Evolutionary conservation across 2,329 filamentous ascomycete species (phyloP), one percentile per base, ranked within the genome.

Genomic region (Microsporum audouinii): DNA sequence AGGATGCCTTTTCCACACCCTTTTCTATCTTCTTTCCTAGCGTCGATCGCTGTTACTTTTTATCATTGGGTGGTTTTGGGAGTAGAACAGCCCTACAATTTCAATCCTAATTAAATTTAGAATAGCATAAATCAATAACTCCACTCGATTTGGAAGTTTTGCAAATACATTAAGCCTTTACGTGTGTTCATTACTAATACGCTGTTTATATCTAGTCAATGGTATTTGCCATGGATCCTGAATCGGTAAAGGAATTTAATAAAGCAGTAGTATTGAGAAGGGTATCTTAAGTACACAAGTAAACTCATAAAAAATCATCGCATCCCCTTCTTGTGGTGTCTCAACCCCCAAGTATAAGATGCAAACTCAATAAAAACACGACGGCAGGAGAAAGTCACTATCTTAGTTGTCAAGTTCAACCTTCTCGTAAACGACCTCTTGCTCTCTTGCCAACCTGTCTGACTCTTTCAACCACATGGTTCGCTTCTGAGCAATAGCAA

Each of bases 391-490:
- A 55, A 31, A 6, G 27, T 10, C 8, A n/a, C 14, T 34, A 12
- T 36, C 12, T n/a, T 55, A 55, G 23, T 55, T 55, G 36, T 55
- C n/a, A n/a, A 27, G 51, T 31, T 55, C 31, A 7, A 59, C 41
- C 29, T 36, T 58, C 29, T 61, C 34, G 31, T 58, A 27, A 17
- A 63, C 27, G 8, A 27, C 38, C 6, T 58, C 41, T 36, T 63
- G 56, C 14, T 63, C 61, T 45, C 17, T 34, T 29, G 34, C 57
- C 14, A 63, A 38, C 55, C 61, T 63, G 27, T 63, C 59, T 8
- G 51, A 43, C 43, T 63, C 59, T 47, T 36, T 49, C 45, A 58
- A 17, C 61, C 59, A 63, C 61, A 57, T 60, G 29, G 60, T 56
- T 34, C 59, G 33, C 56, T 51, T 59, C 47, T 63, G 51, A n/a